A percentile compares a stretch with the other conserved stretches of the same genome.
phyloP scores from a whole-genome alignment of 2,329 filamentous ascomycete species.

The Madurella mycetomatis region DNA sequence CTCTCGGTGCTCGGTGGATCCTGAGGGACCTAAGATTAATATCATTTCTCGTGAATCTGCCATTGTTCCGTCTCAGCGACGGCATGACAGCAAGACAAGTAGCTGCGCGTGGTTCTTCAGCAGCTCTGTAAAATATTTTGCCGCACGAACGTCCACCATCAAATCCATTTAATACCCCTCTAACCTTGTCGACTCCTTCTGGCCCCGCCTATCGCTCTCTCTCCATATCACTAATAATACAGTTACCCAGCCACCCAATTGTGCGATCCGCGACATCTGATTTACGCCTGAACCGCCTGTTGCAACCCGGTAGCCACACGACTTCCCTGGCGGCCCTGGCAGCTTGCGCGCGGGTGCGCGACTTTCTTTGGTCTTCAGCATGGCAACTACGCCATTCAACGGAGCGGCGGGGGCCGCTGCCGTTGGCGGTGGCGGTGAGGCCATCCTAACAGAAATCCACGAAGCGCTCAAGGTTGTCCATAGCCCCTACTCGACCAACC shows the following conservation, averaged over 20 bases:
- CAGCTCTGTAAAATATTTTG: background rate
- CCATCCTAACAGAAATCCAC: slow-evolving; percentile 63
- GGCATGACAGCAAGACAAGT: background rate
- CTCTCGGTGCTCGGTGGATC: background rate
- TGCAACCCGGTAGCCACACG: slow-evolving; percentile 7
- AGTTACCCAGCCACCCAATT: background rate
- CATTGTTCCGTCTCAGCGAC: background rate
- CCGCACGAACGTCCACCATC: background rate
- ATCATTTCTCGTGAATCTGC: background rate
- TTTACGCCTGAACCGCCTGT: slow-evolving; percentile 8
- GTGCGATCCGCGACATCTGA: slow-evolving; percentile 7
- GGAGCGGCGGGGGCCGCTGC: slow-evolving; percentile 13
- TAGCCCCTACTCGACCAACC: slow-evolving; percentile 73
- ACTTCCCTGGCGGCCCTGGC: slow-evolving; percentile 1
- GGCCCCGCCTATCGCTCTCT: background rate
- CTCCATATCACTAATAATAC: background rate
- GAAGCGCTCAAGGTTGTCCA: slow-evolving; percentile 86
- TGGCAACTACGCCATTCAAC: slow-evolving; percentile 18
- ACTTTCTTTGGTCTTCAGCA: background rate
- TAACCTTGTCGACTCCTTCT: background rate
- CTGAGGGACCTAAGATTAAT: background rate
- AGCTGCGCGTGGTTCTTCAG: background rate
- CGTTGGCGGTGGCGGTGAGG: slow-evolving; percentile 16
- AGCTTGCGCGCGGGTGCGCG: background rate
- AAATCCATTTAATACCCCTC: background rate